A percentile compares a stretch with the other conserved stretches of the same genome.
Conservation (phyloP, 2,329 filamentous ascomycete species). For the Alternaria solani region DNA sequence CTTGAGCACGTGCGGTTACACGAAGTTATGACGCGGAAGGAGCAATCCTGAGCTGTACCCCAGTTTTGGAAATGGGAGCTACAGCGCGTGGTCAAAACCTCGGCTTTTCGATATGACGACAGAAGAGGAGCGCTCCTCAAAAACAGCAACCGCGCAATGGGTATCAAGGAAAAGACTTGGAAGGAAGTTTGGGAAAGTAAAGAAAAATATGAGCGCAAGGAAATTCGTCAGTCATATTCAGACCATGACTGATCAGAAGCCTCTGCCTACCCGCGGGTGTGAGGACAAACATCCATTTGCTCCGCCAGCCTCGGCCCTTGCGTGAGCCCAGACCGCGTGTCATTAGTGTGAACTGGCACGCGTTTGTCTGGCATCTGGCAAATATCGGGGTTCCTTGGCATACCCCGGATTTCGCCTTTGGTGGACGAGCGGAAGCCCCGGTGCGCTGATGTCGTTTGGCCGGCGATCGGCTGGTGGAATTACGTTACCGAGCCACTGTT, state of each 20-base stretch:
- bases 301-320: constrained; percentile 46
- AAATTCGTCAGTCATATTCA: constrained; percentile 38
- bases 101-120: constrained; percentile 16
- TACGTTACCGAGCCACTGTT: constrained; percentile 19
- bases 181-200: constrained; percentile 10
- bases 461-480: constrained; percentile 38
- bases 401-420: constrained; percentile 40
- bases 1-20: constrained; percentile 6
- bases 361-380: constrained; percentile 20
- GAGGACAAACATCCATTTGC: constrained; percentile 37
- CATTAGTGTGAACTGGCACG: constrained; percentile 27
- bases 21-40: neutral
- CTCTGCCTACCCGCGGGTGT: constrained; percentile 42
- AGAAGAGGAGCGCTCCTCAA: constrained; percentile 21
- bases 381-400: constrained; percentile 14
- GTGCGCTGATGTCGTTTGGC: constrained; percentile 36
- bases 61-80: neutral
- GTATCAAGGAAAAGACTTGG: constrained; percentile 15
- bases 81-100: neutral
- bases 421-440: constrained; percentile 49
- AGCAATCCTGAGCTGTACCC: neutral
- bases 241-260: constrained; percentile 14
- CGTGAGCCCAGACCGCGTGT: constrained; percentile 35
- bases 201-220: constrained; percentile 15
- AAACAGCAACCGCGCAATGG: constrained; percentile 7